phyloP scores from a whole-genome alignment of 768 basidiomycete species.

The Fibroporia radiculosa region DNA sequence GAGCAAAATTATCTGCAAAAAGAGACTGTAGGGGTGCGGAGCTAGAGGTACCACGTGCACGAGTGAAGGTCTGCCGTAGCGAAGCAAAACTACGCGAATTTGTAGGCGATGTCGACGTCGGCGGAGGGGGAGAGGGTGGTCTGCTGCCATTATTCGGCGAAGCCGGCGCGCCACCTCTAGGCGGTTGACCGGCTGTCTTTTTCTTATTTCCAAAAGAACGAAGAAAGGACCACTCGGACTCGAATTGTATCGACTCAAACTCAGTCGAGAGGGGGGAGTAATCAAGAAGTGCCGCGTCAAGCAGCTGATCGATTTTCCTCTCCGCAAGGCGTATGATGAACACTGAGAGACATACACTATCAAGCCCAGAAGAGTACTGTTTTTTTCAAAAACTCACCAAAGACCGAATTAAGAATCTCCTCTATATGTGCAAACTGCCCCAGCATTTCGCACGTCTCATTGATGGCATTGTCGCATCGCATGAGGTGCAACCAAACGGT shows the following conservation, averaged over 20 bases:
- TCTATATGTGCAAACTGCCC: conserved; percentile 82
- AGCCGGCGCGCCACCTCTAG: conserved; percentile 19
- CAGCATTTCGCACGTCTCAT: conserved; percentile 72
- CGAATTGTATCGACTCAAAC: conserved; percentile 81
- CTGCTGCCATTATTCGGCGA: conserved; percentile 39
- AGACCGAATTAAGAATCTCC: conserved; percentile 91
- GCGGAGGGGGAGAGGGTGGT: conserved; percentile 44
- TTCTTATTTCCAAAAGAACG: conserved; percentile 64
- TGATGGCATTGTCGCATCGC: conserved; percentile 75
- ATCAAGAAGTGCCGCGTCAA: conserved; percentile 80
- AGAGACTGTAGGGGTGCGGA: conserved; percentile 40
- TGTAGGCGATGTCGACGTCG: conserved; percentile 38
- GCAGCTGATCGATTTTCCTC: conserved; percentile 74
- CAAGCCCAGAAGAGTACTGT: conserved; percentile 9
- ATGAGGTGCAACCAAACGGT: conserved; percentile 88
- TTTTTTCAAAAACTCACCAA: conserved; percentile 46
- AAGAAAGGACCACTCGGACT: conserved; percentile 92
- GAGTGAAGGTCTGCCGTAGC: conserved; percentile 56
- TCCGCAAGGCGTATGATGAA: conserved; percentile 94
- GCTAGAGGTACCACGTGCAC: conserved; percentile 38
- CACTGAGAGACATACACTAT: conserved; percentile 39
- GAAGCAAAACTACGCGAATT: conserved; percentile 48
- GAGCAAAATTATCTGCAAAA: conserved; percentile 32
- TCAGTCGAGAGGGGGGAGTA: conserved; percentile 70
- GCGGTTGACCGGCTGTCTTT: conserved; percentile 27